Conservation (phyloP, 192 early-diverging fungal genomes). For the Coemansia furcata region DNA sequence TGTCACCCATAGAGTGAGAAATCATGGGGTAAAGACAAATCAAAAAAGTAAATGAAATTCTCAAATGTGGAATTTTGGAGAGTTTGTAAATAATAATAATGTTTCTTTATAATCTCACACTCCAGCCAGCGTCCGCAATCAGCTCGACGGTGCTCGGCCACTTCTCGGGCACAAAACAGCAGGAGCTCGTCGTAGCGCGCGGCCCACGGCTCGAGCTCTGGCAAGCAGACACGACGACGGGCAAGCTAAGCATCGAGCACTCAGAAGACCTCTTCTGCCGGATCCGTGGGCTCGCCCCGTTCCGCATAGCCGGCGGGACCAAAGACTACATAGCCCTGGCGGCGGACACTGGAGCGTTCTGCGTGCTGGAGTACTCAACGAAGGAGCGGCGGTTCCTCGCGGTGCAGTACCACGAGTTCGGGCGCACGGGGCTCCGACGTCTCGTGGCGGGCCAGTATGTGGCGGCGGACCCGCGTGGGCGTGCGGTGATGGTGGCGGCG, state of each 20-base stretch:
- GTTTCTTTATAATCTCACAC: slow-evolving; percentile 84
- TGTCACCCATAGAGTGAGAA: too few species aligned
- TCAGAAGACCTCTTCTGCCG: slow-evolving; percentile 81
- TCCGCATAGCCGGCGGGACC: slow-evolving; percentile 83
- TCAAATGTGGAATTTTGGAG: too few species aligned
- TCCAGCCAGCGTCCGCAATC: slow-evolving; percentile 78
- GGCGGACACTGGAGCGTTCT: slow-evolving; percentile 86
- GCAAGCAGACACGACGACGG: slow-evolving; percentile 70
- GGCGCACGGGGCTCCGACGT: slow-evolving; percentile 86
- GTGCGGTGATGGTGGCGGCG: slow-evolving; percentile 93
- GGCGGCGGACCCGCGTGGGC: slow-evolving; percentile 92
- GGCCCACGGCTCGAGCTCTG: slow-evolving; percentile 77
- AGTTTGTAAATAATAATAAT: neutral
- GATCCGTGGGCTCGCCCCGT: slow-evolving; percentile 77
- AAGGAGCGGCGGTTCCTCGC: slow-evolving; percentile 68
- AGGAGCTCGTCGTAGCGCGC: slow-evolving; percentile 81
- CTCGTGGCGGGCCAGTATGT: slow-evolving; percentile 95
- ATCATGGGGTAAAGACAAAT: too few species aligned
- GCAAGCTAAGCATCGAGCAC: slow-evolving; percentile 72
- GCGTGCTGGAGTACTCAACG: slow-evolving; percentile 86
- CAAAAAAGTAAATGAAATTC: too few species aligned
- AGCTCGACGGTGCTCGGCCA: slow-evolving; percentile 81
- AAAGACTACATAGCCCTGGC: slow-evolving; percentile 93
- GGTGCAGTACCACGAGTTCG: slow-evolving; percentile 92
- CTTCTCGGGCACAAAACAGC: slow-evolving; percentile 86